Evolutionary conservation across 1,139 yeast genomes (phyloP).

Genomic region (Kodamaea anthophila): DNA sequence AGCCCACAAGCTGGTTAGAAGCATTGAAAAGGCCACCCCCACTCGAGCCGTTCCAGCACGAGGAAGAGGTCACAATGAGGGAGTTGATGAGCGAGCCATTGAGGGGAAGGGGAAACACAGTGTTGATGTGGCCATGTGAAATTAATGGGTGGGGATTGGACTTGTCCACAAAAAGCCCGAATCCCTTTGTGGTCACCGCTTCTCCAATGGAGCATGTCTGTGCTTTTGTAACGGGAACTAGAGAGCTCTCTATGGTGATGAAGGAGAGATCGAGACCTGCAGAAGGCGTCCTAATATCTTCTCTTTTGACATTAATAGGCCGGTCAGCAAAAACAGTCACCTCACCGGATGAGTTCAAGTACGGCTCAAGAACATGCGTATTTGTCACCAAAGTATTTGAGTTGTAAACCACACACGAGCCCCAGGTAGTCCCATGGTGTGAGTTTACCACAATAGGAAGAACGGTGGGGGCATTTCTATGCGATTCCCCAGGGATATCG

Average conservation of each 20-base stretch:
- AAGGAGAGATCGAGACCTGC: slow-evolving; percentile 33
- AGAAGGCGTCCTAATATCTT: slow-evolving; percentile 22
- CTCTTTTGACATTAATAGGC: slow-evolving; percentile 6
- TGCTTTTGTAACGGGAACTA: slow-evolving; percentile 5
- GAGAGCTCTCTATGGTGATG: slow-evolving; percentile 15
- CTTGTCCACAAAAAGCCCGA: slow-evolving; percentile 43
- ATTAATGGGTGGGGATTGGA: slow-evolving; percentile 29
- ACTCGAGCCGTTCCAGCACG: slow-evolving; percentile 75
- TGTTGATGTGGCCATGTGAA: slow-evolving; percentile 41
- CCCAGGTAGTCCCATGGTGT: slow-evolving; percentile 22
- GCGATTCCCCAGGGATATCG: neutral
- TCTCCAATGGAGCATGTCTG: slow-evolving; percentile 22
- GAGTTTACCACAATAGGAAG: slow-evolving; percentile 11
- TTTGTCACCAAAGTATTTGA: slow-evolving; percentile 28
- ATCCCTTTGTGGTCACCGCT: slow-evolving; percentile 46
- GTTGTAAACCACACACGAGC: slow-evolving; percentile 28
- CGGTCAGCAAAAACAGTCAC: slow-evolving; percentile 7
- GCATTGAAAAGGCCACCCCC: slow-evolving; percentile 54
- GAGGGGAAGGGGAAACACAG: slow-evolving; percentile 12
- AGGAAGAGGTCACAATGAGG: slow-evolving; percentile 48
- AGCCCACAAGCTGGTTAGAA: slow-evolving; percentile 39
- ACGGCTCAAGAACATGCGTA: slow-evolving; percentile 29
- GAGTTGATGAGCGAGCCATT: slow-evolving; percentile 15
- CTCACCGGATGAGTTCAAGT: slow-evolving; percentile 8
- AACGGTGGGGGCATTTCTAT: slow-evolving; percentile 7